Evolutionary conservation across 1,284 basidiomycete genomes (phyloP).

Genomic region (Thecaphora thlaspeos): DNA sequence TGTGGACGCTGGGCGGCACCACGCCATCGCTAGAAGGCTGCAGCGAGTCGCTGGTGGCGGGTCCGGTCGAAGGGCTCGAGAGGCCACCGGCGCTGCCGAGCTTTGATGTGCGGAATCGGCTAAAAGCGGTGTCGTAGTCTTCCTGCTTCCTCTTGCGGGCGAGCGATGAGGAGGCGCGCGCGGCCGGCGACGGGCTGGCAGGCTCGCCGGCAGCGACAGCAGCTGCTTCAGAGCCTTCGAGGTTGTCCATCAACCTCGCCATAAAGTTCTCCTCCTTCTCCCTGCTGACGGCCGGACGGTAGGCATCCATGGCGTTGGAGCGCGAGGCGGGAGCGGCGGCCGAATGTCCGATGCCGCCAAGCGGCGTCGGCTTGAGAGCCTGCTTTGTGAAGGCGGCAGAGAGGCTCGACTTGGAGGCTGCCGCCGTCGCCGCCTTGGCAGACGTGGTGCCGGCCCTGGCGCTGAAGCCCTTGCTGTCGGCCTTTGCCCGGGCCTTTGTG

Average conservation of each 20-base stretch:
- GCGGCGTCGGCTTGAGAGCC: background rate
- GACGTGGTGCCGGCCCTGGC: slow-evolving; percentile 2
- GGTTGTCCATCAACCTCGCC: slow-evolving; percentile 48
- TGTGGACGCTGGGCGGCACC: slow-evolving; percentile 27
- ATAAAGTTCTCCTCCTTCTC: slow-evolving; percentile 57
- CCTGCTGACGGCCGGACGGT: slow-evolving; percentile 37
- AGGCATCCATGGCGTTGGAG: slow-evolving; percentile 17
- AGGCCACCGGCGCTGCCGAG: slow-evolving; percentile 22
- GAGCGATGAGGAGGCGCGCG: background rate
- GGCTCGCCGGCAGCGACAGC: slow-evolving; percentile 1
- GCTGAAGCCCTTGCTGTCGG: background rate
- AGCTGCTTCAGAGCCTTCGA: slow-evolving; percentile 31
- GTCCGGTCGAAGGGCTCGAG: slow-evolving; percentile 31
- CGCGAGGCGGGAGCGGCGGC: background rate
- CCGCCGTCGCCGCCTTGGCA: slow-evolving; percentile 8
- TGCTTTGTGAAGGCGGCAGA: slow-evolving; percentile 32
- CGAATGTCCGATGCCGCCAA: background rate
- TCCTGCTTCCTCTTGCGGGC: slow-evolving; percentile 30
- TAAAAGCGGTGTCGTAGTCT: slow-evolving; percentile 1
- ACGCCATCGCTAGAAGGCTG: slow-evolving; percentile 27
- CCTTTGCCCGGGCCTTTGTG: slow-evolving; percentile 28
- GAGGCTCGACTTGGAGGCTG: slow-evolving; percentile 22
- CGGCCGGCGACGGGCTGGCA: slow-evolving; percentile 13
- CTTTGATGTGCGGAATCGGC: slow-evolving; percentile 21
- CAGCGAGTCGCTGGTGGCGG: slow-evolving; percentile 29